These are phyloP conservation scores for Populus hybrid DNA, from an alignment of 441 rosid species.

Conservation along the genomic window DNA sequence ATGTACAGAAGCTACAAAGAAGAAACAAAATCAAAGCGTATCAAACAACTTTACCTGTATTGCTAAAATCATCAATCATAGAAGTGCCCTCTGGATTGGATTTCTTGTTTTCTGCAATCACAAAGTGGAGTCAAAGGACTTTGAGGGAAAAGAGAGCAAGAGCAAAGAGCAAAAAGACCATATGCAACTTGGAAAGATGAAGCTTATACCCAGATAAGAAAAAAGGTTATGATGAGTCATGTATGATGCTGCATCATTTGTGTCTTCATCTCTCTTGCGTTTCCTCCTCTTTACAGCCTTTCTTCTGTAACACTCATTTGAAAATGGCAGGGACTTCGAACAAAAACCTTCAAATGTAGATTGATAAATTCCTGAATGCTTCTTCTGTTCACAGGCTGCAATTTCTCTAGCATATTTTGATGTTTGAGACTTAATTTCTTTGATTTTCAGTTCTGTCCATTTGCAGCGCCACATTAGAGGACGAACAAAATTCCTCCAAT, in stretches of 20 bases:
- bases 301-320: conserved; percentile 45
- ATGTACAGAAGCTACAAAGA: neutral
- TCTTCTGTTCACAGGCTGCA: conserved; percentile 45
- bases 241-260: conserved; percentile 48
- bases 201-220: conserved; percentile 60
- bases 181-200: conserved; percentile 19
- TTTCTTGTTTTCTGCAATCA: conserved; percentile 62
- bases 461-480: conserved; percentile 97
- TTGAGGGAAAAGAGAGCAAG: neutral
- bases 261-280: conserved; percentile 68
- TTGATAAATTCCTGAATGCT: conserved; percentile 40
- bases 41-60: conserved; percentile 32
- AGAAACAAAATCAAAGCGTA: neutral
- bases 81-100: conserved; percentile 52
- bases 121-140: neutral
- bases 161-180: conserved; percentile 12
- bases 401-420: conserved; percentile 59
- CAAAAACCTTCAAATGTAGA: conserved; percentile 48
- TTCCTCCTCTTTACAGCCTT: conserved; percentile 70
- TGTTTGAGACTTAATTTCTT: conserved; percentile 64
- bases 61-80: conserved; percentile 58
- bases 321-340: conserved; percentile 65
- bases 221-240: conserved; percentile 65
- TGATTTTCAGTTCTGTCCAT: conserved; percentile 79
- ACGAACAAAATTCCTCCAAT: conserved; percentile 74